A percentile compares a stretch with the other conserved stretches of the same genome.
These are phyloP conservation scores for Austroboletus festivus DNA, from an alignment of 768 basidiomycete species.

Conservation along the genomic window DNA sequence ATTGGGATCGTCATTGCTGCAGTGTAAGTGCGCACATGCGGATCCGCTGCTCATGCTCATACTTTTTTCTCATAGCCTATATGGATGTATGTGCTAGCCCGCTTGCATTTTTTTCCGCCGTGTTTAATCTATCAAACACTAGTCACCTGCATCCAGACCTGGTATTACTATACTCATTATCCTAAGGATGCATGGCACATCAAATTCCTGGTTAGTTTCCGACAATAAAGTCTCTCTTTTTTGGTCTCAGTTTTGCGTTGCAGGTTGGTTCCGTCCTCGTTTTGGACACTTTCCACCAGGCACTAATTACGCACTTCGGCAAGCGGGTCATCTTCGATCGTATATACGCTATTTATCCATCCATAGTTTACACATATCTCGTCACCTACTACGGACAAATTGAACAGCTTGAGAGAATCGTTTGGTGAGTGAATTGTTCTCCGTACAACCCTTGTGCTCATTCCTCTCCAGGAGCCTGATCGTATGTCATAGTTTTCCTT, in stretches of 20 bases:
- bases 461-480: slow-evolving; percentile 17
- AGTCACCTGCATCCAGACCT: slow-evolving; percentile 57
- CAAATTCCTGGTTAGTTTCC: slow-evolving; percentile 41
- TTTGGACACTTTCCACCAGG: slow-evolving; percentile 53
- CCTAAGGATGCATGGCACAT: slow-evolving; percentile 48
- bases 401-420: slow-evolving; percentile 29
- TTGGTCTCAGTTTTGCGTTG: not conserved
- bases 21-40: slow-evolving; percentile 35
- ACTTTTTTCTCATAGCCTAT: slow-evolving; percentile 35
- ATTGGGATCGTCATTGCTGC: slow-evolving; percentile 55
- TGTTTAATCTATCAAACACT: not conserved
- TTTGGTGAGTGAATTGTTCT: slow-evolving; percentile 38
- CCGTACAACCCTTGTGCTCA: not conserved
- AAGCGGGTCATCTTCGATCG: slow-evolving; percentile 2
- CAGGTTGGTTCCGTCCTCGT: slow-evolving; percentile 50
- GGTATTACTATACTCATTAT: slow-evolving; percentile 50
- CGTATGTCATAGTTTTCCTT: slow-evolving; percentile 11
- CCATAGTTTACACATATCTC: slow-evolving; percentile 46
- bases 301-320: slow-evolving; percentile 51
- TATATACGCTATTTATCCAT: slow-evolving; percentile 1
- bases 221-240: not conserved
- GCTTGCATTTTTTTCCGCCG: not conserved
- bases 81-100: slow-evolving; percentile 41
- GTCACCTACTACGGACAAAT: slow-evolving; percentile 39
- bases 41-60: slow-evolving; percentile 3